Evolutionary conservation across 352 stramenopile genomes (phyloP).

Genomic region (Globisporangium megalacanthum): DNA sequence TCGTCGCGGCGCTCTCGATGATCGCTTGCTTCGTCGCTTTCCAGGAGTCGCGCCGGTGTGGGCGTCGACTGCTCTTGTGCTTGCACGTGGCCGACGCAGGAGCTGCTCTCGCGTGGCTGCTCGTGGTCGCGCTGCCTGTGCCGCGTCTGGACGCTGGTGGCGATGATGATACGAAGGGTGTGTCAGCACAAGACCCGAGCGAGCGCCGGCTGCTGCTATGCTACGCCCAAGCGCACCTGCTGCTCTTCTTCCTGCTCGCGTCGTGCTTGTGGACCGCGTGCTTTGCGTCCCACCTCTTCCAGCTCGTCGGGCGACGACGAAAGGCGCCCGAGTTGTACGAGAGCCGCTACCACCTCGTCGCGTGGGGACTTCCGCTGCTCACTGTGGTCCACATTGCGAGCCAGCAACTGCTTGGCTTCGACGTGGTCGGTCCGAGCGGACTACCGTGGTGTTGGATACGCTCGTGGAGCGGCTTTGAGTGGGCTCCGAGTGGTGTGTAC

Average conservation of each 20-base stretch:
- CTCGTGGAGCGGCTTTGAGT: slow-evolving; percentile 57
- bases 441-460: slow-evolving; percentile 75
- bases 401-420: slow-evolving; percentile 37
- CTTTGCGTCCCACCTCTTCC: slow-evolving; percentile 74
- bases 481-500: slow-evolving; percentile 39
- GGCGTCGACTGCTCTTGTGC: slow-evolving; percentile 55
- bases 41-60: slow-evolving; percentile 60
- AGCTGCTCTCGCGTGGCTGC: slow-evolving; percentile 42
- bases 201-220: background rate
- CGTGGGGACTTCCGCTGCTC: slow-evolving; percentile 51
- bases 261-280: slow-evolving; percentile 70
- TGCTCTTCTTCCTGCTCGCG: slow-evolving; percentile 65
- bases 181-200: background rate
- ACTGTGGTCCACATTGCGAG: slow-evolving; percentile 40
- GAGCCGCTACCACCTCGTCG: slow-evolving; percentile 54
- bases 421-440: slow-evolving; percentile 54
- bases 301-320: slow-evolving; percentile 39
- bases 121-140: slow-evolving; percentile 35
- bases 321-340: slow-evolving; percentile 69
- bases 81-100: slow-evolving; percentile 53
- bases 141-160: background rate
- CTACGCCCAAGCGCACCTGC: slow-evolving; percentile 39
- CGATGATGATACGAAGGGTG: background rate
- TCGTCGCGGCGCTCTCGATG: slow-evolving; percentile 40
- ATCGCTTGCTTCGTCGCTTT: slow-evolving; percentile 51